Base-by-base conservation (phyloP, 2,329 filamentous ascomycete species). In the Fusarium sp. region DNA sequence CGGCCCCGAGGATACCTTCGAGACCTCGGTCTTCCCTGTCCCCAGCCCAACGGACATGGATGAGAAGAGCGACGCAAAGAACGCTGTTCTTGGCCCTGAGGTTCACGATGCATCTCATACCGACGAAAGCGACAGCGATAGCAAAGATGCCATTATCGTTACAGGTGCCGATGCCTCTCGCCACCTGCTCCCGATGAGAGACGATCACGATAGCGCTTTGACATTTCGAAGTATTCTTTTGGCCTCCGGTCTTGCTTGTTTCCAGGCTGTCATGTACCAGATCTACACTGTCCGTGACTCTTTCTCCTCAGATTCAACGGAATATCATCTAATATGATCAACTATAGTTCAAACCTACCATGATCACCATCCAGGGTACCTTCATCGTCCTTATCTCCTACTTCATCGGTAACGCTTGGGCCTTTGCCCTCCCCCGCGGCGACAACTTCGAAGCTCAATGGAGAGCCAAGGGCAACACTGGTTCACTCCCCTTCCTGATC, bases 301-400 rank as follows among this genome's bases (percentile, higher is more conserved):
- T 5, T 10, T 16, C 25, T 18, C 1, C 33, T 5, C 3, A 16
- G 11, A 29, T 0, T n/a, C 0, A 0, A 12, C 12, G 23, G 0
- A 3, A 12, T 10, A 18, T 7, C 10, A 9, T 25, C 69, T 74
- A 21, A 76, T 31, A 23, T 14, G 6, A 51, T 10, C 4, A 7
- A 21, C 12, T 38, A 18, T 45, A 88, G 85, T 88, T 86, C 77
- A 88, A 88, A 82, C 86, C 86, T 0, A 89, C 86, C 2, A 6
- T 41, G 2, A 76, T 86, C 39, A 82, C 80, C 7, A 85, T 89
- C 23, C 81, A 82, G 21, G 86, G 86, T 41, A 88, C 86, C 0
- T 89, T 89, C 60, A 87, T 89, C 57, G 86, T 88, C 10, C 83
- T 89, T 44, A 87, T 89, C 49, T 85, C 86, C 18, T 89, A 89